These are phyloP conservation scores for Botryotinia narcissicola DNA, from an alignment of 2,329 filamentous ascomycete genomes.

Conservation along the genomic window DNA sequence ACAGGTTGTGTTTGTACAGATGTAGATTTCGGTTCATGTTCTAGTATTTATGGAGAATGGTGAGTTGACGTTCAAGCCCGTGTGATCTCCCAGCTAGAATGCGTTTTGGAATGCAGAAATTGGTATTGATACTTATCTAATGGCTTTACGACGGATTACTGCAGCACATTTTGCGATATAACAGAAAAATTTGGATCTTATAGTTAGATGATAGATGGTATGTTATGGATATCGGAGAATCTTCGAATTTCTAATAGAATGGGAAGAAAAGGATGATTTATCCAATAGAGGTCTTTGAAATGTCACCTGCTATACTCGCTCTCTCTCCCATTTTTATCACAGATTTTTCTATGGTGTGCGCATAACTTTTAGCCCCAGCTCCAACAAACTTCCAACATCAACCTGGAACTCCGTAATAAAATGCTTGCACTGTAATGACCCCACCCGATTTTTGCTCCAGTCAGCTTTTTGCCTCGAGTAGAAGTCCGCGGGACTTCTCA, in stretches of 20 bases:
- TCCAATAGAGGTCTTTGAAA: not conserved
- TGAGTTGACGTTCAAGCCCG: not conserved
- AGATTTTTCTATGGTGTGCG: not conserved
- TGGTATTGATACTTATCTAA: not conserved
- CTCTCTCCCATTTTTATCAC: not conserved
- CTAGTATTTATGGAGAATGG: not conserved
- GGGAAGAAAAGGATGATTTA: not conserved
- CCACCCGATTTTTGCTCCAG: not conserved
- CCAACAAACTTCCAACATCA: not conserved
- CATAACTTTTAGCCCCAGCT: not conserved
- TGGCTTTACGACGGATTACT: not conserved
- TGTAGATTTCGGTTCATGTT: not conserved
- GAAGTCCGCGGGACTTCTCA: not conserved
- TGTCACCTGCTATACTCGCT: not conserved
- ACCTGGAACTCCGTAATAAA: not conserved
- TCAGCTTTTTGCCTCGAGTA: not conserved
- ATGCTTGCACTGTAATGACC: not conserved
- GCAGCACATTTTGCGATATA: not conserved
- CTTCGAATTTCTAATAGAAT: not conserved
- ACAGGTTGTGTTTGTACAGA: not conserved
- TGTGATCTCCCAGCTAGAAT: not conserved
- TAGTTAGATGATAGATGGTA: not conserved
- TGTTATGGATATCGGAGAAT: not conserved
- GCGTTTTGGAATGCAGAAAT: not conserved
- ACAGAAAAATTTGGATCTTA: no score